These are phyloP conservation scores for Aspergillus quadricinctus DNA, from an alignment of 2,329 filamentous ascomycete genomes.

Conservation along the genomic window DNA sequence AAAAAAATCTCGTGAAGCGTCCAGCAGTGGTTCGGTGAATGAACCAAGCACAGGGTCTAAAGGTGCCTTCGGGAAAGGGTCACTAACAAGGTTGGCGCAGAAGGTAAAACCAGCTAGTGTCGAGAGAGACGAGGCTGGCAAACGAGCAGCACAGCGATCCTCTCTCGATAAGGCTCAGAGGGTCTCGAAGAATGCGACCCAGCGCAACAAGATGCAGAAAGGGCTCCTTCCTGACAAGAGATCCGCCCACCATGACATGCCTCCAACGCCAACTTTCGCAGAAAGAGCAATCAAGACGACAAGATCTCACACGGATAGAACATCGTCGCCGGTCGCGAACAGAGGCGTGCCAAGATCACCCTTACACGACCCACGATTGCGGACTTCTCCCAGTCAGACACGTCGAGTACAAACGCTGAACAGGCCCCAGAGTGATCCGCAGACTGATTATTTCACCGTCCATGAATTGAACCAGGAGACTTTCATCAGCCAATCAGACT, in stretches of 20 bases:
- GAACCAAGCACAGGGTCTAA: constrained; percentile 20
- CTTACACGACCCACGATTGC: constrained; percentile 19
- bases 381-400: constrained; percentile 20
- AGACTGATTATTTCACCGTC: constrained; percentile 31
- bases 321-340: constrained; percentile 22
- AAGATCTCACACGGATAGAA: not conserved
- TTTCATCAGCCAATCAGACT: constrained; percentile 39
- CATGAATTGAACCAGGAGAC: constrained; percentile 39
- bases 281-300: constrained; percentile 8
- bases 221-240: constrained; percentile 16
- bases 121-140: constrained; percentile 24
- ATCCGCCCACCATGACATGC: constrained; percentile 6
- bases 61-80: constrained; percentile 20
- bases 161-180: constrained; percentile 9
- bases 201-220: constrained; percentile 17
- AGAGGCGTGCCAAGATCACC: constrained; percentile 26
- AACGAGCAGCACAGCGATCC: constrained; percentile 16
- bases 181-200: constrained; percentile 1
- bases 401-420: constrained; percentile 13
- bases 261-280: constrained; percentile 7
- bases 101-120: constrained; percentile 25
- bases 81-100: constrained; percentile 31
- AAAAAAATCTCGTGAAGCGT: constrained; percentile 3
- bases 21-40: constrained; percentile 13
- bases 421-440: constrained; percentile 15